Evolutionary conservation across 2,329 filamentous ascomycete genomes (phyloP).

Genomic region (Colletotrichum costaricense): DNA sequence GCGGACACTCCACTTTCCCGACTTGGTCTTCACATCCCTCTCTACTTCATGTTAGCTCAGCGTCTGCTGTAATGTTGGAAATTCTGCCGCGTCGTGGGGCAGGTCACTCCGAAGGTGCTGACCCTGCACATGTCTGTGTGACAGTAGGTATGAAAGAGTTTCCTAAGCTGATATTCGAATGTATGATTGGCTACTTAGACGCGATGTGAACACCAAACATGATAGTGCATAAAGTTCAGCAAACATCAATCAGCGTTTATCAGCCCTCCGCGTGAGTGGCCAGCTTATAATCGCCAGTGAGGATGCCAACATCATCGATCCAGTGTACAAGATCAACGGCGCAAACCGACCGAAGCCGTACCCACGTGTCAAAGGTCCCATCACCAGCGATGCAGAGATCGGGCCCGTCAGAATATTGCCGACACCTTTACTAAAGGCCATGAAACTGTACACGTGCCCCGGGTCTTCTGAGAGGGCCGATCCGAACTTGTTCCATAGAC

Average conservation of each 20-base stretch:
- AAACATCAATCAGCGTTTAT: not conserved
- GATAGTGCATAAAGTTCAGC: not conserved
- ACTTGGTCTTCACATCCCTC: too few species aligned
- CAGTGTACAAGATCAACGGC: conserved; percentile 21
- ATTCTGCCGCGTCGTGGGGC: too few species aligned
- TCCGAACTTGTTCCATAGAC: conserved; percentile 42
- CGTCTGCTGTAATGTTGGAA: too few species aligned
- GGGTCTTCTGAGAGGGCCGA: conserved; percentile 42
- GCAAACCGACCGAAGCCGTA: conserved; percentile 16
- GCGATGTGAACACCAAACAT: not conserved
- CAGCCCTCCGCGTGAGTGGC: not conserved
- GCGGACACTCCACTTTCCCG: too few species aligned
- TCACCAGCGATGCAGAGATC: conserved; percentile 37
- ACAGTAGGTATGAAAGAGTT: too few species aligned
- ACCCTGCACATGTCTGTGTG: too few species aligned
- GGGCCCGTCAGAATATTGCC: conserved; percentile 43
- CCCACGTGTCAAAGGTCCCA: not conserved
- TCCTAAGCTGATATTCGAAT: too few species aligned
- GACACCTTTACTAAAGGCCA: conserved; percentile 44
- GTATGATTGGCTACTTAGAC: not conserved
- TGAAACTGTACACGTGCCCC: conserved; percentile 39
- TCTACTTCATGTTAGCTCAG: too few species aligned
- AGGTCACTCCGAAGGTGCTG: too few species aligned
- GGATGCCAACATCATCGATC: conserved; percentile 27
- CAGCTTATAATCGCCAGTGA: not conserved